Percentiles rank a stretch among this genome's conserved stretches.
These are phyloP conservation scores for Pascua sp. DNA, from an alignment of 1,284 basidiomycete species.

Conservation along the genomic window DNA sequence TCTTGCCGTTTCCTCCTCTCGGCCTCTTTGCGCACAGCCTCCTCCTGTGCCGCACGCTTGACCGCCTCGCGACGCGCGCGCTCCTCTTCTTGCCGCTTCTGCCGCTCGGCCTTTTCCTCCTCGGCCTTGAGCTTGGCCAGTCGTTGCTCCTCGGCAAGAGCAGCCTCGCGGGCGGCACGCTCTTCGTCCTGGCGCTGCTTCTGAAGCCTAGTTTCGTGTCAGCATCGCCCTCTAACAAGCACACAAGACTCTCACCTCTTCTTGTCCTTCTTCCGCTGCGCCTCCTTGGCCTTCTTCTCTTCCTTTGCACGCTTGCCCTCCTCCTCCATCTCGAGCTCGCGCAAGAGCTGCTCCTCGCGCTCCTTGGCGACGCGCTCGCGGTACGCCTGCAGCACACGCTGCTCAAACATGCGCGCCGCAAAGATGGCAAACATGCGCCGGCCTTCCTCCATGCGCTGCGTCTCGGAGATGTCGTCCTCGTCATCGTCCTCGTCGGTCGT, in stretches of 20 bases:
- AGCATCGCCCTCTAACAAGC: background rate
- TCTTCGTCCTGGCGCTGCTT: constrained; percentile 91
- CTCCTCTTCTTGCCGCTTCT: constrained; percentile 69
- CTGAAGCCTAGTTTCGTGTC: constrained; percentile 62
- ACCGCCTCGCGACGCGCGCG: constrained; percentile 66
- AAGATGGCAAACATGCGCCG: constrained; percentile 99
- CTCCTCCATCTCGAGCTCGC: constrained; percentile 87
- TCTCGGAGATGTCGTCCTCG: constrained; percentile 49
- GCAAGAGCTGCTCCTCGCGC: constrained; percentile 76
- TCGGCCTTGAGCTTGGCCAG: constrained; percentile 64
- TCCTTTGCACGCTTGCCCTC: constrained; percentile 74
- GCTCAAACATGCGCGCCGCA: constrained; percentile 99
- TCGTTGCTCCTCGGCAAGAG: constrained; percentile 74
- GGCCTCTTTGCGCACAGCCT: constrained; percentile 56
- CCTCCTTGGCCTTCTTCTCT: constrained; percentile 90
- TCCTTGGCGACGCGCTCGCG: constrained; percentile 89
- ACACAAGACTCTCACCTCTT: constrained; percentile 37
- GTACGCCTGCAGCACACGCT: constrained; percentile 88
- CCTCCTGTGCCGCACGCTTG: constrained; percentile 73
- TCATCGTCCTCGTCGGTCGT: constrained; percentile 57
- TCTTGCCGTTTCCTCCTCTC: constrained; percentile 53
- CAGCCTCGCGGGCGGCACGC: constrained; percentile 70
- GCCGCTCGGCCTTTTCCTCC: constrained; percentile 62
- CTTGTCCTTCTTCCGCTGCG: constrained; percentile 88
- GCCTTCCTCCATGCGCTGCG: constrained; percentile 95